Evolutionary conservation across 352 stramenopile genomes (phyloP), one percentile per base, ranked within the genome.

Genomic region (Globisporangium okanoganense): DNA sequence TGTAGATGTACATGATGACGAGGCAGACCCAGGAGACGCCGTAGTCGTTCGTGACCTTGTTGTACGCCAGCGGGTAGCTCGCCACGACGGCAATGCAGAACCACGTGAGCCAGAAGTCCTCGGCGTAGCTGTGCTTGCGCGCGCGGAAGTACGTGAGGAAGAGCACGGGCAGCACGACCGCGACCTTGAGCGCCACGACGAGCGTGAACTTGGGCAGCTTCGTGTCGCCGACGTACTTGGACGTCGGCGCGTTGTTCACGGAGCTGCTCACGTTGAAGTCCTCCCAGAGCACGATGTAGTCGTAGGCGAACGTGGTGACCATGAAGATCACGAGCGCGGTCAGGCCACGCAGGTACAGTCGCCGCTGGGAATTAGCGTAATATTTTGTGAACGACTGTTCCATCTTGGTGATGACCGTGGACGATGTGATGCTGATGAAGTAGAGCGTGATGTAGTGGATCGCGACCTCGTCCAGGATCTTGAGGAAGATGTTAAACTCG

Each of bases 1-100:
- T 89, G 69, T 92, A 92, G 45, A 92, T 76, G 67, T 90, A 91
- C 83, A 92, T 91, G 64, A 94, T 89, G 25, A 91, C 72, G 25
- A 94, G 65, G 35, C 81, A 93, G 27, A 91, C 74, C 79, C 84
- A 90, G 14, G 84, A 90, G 16, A 93, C 81, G 50, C 84, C 84
- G 29, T 90, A 88, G 66, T 91, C 81, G 58, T 87, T 83, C 1
- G 83, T 93, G 49, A 90, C 67, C 44, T 90, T 91, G 75, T 93
- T 93, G 76, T 90, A 93, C 45, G 82, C 71, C 22, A 93, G 67
- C 41, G 82, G 82, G 48, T 93, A 93, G 50, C 68, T 70, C 0
- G 81, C 78, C 9, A 90, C 78, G 3, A 82, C 69, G 36, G 58
- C 63, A 44, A 87, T 78, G 49, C 78, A 90, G 14, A 88, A 64